Percentiles rank a stretch among this genome's conserved stretches.
Conservation (phyloP, 202 grass and related monocot genomes). For the Zoysia matrella region DNA sequence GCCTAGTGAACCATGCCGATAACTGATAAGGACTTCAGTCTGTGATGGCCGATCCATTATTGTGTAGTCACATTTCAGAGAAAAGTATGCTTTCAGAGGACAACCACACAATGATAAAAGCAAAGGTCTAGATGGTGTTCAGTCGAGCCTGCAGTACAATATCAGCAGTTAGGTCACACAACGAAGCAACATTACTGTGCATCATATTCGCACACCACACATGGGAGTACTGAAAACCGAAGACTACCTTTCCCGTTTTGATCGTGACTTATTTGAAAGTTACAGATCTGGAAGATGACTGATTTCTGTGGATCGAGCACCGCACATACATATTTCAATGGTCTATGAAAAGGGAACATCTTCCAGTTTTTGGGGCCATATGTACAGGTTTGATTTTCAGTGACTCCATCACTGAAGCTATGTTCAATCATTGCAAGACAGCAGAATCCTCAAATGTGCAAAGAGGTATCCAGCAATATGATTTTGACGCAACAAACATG, state of each 20-base stretch:
- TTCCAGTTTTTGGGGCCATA: neutral
- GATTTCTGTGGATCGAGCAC: neutral
- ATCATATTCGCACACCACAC: neutral
- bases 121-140: constrained; percentile 12
- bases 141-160: constrained; percentile 18
- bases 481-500: constrained; percentile 11
- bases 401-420: neutral
- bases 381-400: neutral
- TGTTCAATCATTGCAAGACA: neutral
- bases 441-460: neutral
- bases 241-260: neutral
- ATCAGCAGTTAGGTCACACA: neutral
- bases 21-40: constrained; percentile 29
- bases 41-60: constrained; percentile 15
- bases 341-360: neutral
- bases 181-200: neutral
- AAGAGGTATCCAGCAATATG: neutral
- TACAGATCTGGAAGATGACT: neutral
- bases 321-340: neutral
- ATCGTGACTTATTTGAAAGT: neutral
- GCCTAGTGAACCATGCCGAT: neutral
- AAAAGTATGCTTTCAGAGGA: constrained; percentile 25
- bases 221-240: neutral
- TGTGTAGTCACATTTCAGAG: neutral
- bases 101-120: constrained; percentile 17